Conservation (phyloP, 352 stramenopile genomes). For the Globisporangium paddicum region DNA sequence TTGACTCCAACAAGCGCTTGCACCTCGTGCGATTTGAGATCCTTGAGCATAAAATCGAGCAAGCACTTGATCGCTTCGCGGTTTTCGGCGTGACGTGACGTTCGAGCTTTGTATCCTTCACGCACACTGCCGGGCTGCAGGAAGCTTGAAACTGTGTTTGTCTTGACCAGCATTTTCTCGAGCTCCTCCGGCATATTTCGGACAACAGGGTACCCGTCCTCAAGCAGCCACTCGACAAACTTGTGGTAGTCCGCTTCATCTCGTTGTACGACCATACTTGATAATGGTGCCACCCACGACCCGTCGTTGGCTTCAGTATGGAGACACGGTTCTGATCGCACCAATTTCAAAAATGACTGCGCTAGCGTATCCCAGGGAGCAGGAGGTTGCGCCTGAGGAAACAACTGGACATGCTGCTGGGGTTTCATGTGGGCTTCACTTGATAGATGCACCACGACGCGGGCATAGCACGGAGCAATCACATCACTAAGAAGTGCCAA, state of each 20-base stretch:
- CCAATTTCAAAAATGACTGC: constrained; percentile 31
- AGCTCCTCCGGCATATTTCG: constrained; percentile 41
- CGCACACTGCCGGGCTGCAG: constrained; percentile 33
- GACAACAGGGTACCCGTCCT: constrained; percentile 44
- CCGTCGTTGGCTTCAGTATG: constrained; percentile 34
- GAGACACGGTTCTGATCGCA: constrained; percentile 39
- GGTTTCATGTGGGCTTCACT: constrained; percentile 25
- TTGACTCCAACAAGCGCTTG: constrained; percentile 38
- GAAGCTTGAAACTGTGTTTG: constrained; percentile 32
- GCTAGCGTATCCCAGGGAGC: constrained; percentile 50
- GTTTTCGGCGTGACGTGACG: constrained; percentile 40
- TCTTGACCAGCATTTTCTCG: constrained; percentile 45
- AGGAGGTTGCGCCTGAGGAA: constrained; percentile 41
- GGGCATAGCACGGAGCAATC: constrained; percentile 67
- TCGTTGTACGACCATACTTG: constrained; percentile 42
- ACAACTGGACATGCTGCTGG: constrained; percentile 31
- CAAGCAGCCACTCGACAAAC: constrained; percentile 37
- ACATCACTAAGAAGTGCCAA: constrained; percentile 51
- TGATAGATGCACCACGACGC: constrained; percentile 32
- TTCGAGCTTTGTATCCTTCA: constrained; percentile 29
- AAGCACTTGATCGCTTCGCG: constrained; percentile 27
- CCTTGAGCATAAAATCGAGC: constrained; percentile 46
- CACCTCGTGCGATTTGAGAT: constrained; percentile 23
- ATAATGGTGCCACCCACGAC: constrained; percentile 32
- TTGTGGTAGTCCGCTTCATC: constrained; percentile 26